Base-by-base conservation (phyloP, 352 stramenopile species). In the Plasmopara halstedii region DNA sequence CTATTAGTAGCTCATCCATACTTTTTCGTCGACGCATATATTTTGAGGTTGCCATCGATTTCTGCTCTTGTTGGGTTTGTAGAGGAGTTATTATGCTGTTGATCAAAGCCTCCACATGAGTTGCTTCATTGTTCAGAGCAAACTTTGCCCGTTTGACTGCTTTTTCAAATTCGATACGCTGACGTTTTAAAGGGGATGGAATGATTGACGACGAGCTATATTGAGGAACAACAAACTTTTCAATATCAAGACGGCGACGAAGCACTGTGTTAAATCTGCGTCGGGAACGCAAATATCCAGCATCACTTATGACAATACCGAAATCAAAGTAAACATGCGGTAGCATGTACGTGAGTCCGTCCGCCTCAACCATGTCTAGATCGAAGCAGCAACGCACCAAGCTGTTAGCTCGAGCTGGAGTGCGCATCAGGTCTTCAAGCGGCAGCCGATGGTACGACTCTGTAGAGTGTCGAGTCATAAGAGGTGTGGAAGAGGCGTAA, bases 1-100 rank as follows among this genome's bases (percentile, higher is more conserved):
- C 34, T 8, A 61, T 36, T 6, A 58, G 27, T 7, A 66, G 26
- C 3, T 82, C 58, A 25, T 67, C 76, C 29, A 54, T 79, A 53
- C 62, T 83, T 53, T 82, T 85, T 20, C 73, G 70, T 25, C 73
- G 67, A 14, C 70, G 70, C 70, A 81, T 81, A 4, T 62, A 79
- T 58, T 19, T 55, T 3, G 53, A 46, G 29, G 22, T 46, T 14
- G 33, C 17, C 14, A 41, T 44, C 8, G 11, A 19, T 18, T 9
- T 50, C 15, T 41, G 39, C 20, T 35, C 38, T 18, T 31, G 38
- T n/a, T 14, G 20, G 11, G 42, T 31, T 42, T 34, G 36, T 29
- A 23, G 48, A 17, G 33, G 20, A 5, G 51, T 49, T 4, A 51
- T 50, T 40, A 34, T 56, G 17, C 17, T 19, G 21, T 53, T 27